Base-by-base conservation (phyloP, 83 land plant genomes). In the Picea engelmannii region DNA sequence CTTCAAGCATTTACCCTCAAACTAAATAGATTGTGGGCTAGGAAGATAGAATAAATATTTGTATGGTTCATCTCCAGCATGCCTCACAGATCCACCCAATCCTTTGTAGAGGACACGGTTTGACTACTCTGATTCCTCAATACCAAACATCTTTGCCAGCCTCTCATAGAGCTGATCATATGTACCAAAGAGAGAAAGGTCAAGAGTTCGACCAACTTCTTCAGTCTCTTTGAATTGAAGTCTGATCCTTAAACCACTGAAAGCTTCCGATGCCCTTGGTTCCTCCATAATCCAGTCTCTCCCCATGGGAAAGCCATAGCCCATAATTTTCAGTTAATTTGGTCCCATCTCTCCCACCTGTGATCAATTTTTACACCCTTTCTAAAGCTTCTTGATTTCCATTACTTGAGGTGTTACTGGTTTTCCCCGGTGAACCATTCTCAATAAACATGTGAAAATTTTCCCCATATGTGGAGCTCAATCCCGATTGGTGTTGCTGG, bases 141-240 rank as follows among this genome's bases (percentile, higher is more conserved):
- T 70, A 13, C 86, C 88, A 78, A 94, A 90, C 96, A 93, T 90
- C 5, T 84, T 78, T 9, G 87, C 91, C 42, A 93, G 84, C 68
- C 80, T 87, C 47, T 82, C 82, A 83, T 85, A 88, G 38, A 93
- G 81, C 80, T 93, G 95, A 24, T 93, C 92, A 75, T 88, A 92
- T 18, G 94, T 84, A 15, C 80, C 21, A 49, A 92, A 84, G 25
- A 62, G 40, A 0, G 96, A 92, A 6, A 93, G 91, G 75, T 93
- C 96, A 35, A 93, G 88, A n/a, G 88, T 92, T 44, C 94, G 90
- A 6, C 94, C 92, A 13, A 93, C 91, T 62, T 92, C 92, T 15
- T 90, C 96, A 3, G 88, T 85, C 82, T 93, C 94, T 82, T 87
- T 90, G 82, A 91, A 82, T 84, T 2, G 81, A 44, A 52, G 69